Evolutionary conservation across 148 eudicot genomes (phyloP), one percentile per base, ranked within the genome.

Genomic region (Amaranthus hypochondriacus): DNA sequence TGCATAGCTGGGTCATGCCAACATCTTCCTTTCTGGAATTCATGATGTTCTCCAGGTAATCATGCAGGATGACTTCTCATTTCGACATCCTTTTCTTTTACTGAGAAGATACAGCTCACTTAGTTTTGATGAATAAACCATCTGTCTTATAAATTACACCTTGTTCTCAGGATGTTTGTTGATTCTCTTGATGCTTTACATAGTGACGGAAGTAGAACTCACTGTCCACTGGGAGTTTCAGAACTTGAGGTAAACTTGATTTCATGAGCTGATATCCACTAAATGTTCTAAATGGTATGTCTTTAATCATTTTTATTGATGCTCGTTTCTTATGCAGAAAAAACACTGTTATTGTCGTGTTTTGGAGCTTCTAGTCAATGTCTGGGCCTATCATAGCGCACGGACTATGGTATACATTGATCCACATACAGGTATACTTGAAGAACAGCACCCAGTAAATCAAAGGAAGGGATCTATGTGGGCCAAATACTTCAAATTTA

Each of bases 1-100:
- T 92, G 74, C 94, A 95, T 77, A 87, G 99, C 76, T 95, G 99
- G 99, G 97, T 88, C 82, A 95, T 95, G 99, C 93, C 99, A 57
- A 92, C 99, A 78, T 85, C 96, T 75, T 95, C 99, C 79, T 95
- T 92, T 84, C 83, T 92, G 10, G 99, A 95, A 83, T 95, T 95
- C 69, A 65, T 89, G 13, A 92, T 92, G 97, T 95, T 95, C 56
- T 72, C 94, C 75, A 87, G 99, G 99, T 95, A 88, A 58, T 47
- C 48, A 18, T 62, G 4, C 15, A 8, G 71, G 56, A 56, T 53
- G 3, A 4, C 15, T 54, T 42, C 56, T 51, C 50, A 12, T 13
- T 75, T 28, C 55, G 13, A 13, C 7, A 53, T 55, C 42, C 52
- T 3, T 3, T 28, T 28, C 43, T 18, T 18, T 39, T 28, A 28